phyloP scores from a whole-genome alignment of 2,329 filamentous ascomycete genomes.

The Calonectria pseudoturangicola region DNA sequence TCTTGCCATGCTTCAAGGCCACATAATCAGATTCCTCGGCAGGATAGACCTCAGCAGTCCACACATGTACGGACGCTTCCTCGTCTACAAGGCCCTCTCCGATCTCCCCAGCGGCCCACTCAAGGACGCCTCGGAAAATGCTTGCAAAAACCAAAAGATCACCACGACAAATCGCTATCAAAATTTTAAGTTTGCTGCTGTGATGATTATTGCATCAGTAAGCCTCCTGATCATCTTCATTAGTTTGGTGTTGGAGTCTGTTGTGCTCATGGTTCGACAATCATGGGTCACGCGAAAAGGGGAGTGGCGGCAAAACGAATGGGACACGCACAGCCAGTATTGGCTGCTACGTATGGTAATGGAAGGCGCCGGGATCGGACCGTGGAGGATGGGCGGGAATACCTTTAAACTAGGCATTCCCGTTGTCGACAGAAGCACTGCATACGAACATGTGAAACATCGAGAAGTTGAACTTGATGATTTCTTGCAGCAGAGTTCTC shows the following conservation, averaged over 20 bases:
- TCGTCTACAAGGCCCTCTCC: not conserved
- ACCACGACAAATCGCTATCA: conserved; percentile 13
- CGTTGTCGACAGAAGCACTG: not conserved
- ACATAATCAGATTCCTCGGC: not conserved
- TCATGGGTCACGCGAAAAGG: not conserved
- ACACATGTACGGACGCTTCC: conserved; percentile 8
- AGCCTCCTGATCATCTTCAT: not conserved
- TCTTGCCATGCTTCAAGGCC: conserved; percentile 10
- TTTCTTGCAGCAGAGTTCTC: not conserved
- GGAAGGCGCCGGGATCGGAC: not conserved
- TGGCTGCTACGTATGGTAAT: not conserved
- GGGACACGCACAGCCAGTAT: not conserved
- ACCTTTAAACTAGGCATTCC: not conserved
- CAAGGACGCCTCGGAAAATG: not conserved
- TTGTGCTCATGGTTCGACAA: not conserved
- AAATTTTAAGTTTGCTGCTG: conserved; percentile 12
- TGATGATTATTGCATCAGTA: not conserved
- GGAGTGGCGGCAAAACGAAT: conserved; percentile 1
- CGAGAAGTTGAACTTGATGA: not conserved
- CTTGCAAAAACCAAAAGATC: not conserved
- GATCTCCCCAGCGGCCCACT: not conserved
- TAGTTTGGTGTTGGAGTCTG: not conserved
- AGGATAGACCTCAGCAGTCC: conserved; percentile 1
- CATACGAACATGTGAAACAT: not conserved
- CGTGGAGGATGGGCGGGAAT: not conserved